Evolutionary conservation across 257 asterid genomes (phyloP), one percentile per base, ranked within the genome.

Genomic region (Leonotis leonurus): DNA sequence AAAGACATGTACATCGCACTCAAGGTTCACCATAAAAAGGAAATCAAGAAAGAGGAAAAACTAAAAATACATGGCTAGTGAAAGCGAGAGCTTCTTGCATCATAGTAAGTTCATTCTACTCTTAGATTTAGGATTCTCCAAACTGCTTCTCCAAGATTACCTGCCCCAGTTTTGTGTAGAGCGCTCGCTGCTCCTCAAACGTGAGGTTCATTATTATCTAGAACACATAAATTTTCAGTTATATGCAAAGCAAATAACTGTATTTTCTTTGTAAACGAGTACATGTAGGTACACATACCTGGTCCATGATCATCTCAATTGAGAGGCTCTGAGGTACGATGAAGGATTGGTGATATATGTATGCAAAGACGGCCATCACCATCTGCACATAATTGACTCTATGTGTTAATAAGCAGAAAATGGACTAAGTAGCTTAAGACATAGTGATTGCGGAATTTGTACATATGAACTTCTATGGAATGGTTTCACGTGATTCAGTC

Each of bases 341-440:
- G 60, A 90, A 90, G 0, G 98, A 90, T 69, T 91, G 98, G 65
- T 84, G 95, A 45, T 91, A 91, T 8, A 88, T 91, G 59, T 84
- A 91, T 3, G 98, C 94, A 43, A 88, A 88, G 44, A 88, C 94
- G 16, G 90, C 95, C 96, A 91, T 91, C 75, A 91, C 96, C 98
- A 91, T 91, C 96, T 91, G 90, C 73, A 63, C 61, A 29, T 21
- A 29, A 17, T 48, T n/a, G n/a, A n/a, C n/a, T n/a, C n/a, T n/a
- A n/a, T n/a, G n/a, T n/a, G n/a, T n/a, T n/a, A n/a, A n/a, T n/a
- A n/a, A n/a, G n/a, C n/a, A n/a, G n/a, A n/a, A n/a, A n/a, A n/a
- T n/a, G n/a, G n/a, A n/a, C 1, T 5, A 44, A 55, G 67, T 56
- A 57, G 43, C 5, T 57, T 30, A 10, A 33, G 43, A 27, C 4